Base-by-base conservation (phyloP, 352 stramenopile species). In the Phytophthora kernoviae region DNA sequence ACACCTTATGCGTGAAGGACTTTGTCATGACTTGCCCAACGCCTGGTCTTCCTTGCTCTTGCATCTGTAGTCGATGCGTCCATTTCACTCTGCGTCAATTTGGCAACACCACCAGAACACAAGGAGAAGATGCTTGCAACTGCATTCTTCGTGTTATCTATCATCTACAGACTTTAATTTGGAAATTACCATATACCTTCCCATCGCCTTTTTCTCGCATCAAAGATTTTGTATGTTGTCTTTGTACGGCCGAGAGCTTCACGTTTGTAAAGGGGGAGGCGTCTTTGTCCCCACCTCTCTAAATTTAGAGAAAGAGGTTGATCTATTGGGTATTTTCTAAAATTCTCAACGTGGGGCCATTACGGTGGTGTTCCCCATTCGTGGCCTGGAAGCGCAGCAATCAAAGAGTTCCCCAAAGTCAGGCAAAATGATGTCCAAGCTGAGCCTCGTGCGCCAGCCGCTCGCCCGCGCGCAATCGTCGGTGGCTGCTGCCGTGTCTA, bases 401-500 rank as follows among this genome's bases (percentile, higher is more conserved):
- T 39, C 53, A 57, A 33, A 21, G 18, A 47, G 37, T 24, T 47
- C 51, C 17, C 41, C 47, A 36, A 52, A 21, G 52, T 33, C 44
- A 21, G 39, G 26, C 49, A 63, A 44, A 41, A 93, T 91, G 81
- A 77, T 90, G 58, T 87, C 81, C 58, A 91, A 88, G 79, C 60
- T 77, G 49, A 68, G 26, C 40, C 64, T 86, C 69, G 69, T 73
- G 61, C 75, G 71, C 55, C 69, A 67, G 66, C 66, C 70, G 68
- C 81, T 93, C 55, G 44, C 77, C 58, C 84, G 84, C 68, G 81
- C 83, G 62, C 78, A 92, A 70, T 92, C 80, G 69, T 90, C 81
- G 32, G 62, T 79, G 36, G 73, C 79, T 17, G 80, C 84, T 39
- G 72, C 79, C 39, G 80, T 87, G 58, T 80, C 84, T 56, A 89